Percentiles rank a stretch among this genome's conserved stretches.
Conservation (phyloP, 169 alveolate genomes). For the Babesia caballi region DNA sequence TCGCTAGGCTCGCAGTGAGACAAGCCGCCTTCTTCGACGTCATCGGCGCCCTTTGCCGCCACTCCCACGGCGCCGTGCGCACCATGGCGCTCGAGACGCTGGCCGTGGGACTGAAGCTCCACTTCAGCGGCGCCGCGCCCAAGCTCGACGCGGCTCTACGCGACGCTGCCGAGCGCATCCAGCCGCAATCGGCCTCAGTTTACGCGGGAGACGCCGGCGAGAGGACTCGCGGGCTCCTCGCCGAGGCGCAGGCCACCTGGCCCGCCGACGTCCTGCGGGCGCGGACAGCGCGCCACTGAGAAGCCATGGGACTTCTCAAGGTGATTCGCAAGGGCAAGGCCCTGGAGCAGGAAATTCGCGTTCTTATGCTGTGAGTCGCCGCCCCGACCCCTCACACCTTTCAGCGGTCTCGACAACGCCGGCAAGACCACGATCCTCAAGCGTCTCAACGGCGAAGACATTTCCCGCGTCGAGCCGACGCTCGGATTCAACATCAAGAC, state of each 20-base stretch:
- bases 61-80: conserved; percentile 28
- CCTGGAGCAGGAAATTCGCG: conserved; percentile 90
- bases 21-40: conserved; percentile 1
- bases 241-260: conserved; percentile 39
- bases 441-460: conserved; percentile 91
- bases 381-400: background rate
- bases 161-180: conserved; percentile 3
- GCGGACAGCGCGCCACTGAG: conserved; percentile 27
- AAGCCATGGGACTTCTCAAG: conserved; percentile 86
- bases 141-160: background rate
- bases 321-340: conserved; percentile 89
- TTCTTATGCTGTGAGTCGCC: conserved; percentile 81
- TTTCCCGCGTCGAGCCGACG: conserved; percentile 89
- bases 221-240: background rate
- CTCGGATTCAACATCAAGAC: conserved; percentile 93
- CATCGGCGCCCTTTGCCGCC: conserved; percentile 14
- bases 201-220: conserved; percentile 7
- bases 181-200: background rate
- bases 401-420: conserved; percentile 93
- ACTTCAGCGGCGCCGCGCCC: conserved; percentile 6
- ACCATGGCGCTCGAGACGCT: conserved; percentile 8
- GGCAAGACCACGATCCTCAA: conserved; percentile 96
- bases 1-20: background rate
- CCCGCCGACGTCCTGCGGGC: conserved; percentile 17
- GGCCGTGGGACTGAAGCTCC: conserved; percentile 5